Evolutionary conservation across 1,284 basidiomycete species (phyloP), one percentile per base, ranked within the genome.

Genomic region (Boletellus deceptivus): DNA sequence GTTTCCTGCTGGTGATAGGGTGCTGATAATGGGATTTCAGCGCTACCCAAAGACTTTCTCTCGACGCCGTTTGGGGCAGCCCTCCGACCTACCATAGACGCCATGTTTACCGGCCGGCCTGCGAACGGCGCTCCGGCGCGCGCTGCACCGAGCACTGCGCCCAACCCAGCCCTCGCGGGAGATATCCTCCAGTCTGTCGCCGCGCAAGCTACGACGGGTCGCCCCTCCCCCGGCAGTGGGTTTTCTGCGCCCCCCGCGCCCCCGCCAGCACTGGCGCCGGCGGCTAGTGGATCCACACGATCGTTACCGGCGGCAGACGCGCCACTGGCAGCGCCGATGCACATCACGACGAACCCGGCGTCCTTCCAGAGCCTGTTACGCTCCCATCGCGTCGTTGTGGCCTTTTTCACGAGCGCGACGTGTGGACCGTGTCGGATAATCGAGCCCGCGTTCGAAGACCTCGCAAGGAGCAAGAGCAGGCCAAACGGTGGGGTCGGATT

Each of bases 41-140:
- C 93, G 53, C 76, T 95, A 0, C 92, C 93, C 0, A 79, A 83
- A 10, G 92, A 96, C 60, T 95, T 97, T 68, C 79, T 97, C 20
- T 86, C 90, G 1, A 96, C 93, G 0, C 91, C 93, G 0, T 91
- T 97, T 55, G 94, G 93, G 6, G 82, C 83, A n/a, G 83, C 87
- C 3, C 76, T 96, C 36, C 81, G 87, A 2, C 93, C 93, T 0
- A 91, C 86, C 37, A 95, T 97, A 55, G 93, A 96, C 62, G 76
- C 81, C 44, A 93, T 94, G 91, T 94, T 84, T 69, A 73, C 80
- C 20, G 75, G 79, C 75, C 82, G 25, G 55, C 71, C 13, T 66
- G 78, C 10, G 6, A 65, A 71, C 2, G 69, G 63, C 43, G 62
- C 74, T 18, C 67, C 78, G 0, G 67, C 75, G 1, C 70, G 76